Evolutionary conservation across 2,329 filamentous ascomycete species (phyloP).

Genomic region (Arachnopeziza araneosa): DNA sequence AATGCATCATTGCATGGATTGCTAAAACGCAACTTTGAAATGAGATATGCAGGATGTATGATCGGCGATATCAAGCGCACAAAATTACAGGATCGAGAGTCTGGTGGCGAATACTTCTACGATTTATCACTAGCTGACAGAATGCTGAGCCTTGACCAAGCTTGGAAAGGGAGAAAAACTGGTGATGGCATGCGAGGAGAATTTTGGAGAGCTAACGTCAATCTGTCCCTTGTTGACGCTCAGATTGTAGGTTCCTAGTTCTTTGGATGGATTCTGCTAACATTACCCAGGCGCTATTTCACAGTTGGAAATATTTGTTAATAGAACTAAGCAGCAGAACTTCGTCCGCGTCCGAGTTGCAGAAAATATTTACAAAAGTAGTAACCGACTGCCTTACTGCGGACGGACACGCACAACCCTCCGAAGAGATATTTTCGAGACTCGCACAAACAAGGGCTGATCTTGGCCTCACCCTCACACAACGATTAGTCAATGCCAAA

Average conservation of each 20-base stretch:
- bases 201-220: conserved; percentile 80
- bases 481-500: conserved; percentile 62
- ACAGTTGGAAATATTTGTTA: conserved; percentile 84
- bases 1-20: conserved; percentile 84
- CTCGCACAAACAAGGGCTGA: conserved; percentile 73
- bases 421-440: conserved; percentile 75
- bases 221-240: conserved; percentile 86
- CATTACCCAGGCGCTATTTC: conserved; percentile 61
- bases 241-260: conserved; percentile 61
- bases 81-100: conserved; percentile 53
- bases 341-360: conserved; percentile 16
- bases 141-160: conserved; percentile 70
- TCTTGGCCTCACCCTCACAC: conserved; percentile 75
- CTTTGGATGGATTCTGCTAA: conserved; percentile 21
- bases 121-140: conserved; percentile 68
- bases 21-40: conserved; percentile 76
- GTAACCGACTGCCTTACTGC: conserved; percentile 71
- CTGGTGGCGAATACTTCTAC: conserved; percentile 80
- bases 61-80: conserved; percentile 80
- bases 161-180: conserved; percentile 65
- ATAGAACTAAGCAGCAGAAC: conserved; percentile 68
- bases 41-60: conserved; percentile 67
- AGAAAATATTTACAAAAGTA: conserved; percentile 49
- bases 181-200: conserved; percentile 75
- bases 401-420: conserved; percentile 66